Percentiles rank a stretch among this genome's conserved stretches.
Conservation (phyloP, 805 yeast genomes). For the Pichia cephalocereana region DNA sequence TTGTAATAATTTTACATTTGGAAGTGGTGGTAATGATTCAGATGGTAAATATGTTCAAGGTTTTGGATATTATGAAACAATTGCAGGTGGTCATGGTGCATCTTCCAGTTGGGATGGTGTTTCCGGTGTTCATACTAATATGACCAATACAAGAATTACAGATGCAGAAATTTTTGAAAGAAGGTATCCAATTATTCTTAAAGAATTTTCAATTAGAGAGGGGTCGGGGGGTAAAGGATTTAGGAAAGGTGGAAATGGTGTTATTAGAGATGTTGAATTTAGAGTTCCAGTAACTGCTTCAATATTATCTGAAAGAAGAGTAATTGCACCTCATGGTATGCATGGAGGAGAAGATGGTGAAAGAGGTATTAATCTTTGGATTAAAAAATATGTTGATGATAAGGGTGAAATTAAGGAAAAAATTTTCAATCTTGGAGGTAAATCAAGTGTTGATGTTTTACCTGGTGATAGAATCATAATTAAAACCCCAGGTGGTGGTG, state of each 20-base stretch:
- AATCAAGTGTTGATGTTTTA: conserved; percentile 46
- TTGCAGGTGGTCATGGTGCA: conserved; percentile 95
- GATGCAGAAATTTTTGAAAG: conserved; percentile 86
- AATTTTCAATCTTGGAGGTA: conserved; percentile 56
- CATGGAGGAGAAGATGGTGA: conserved; percentile 72
- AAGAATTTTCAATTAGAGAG: conserved; percentile 58
- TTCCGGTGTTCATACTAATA: conserved; percentile 86
- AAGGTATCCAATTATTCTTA: conserved; percentile 74
- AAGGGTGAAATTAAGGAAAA: conserved; percentile 26
- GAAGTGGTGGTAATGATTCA: conserved; percentile 56
- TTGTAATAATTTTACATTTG: conserved; percentile 90
- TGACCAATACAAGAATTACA: conserved; percentile 89
- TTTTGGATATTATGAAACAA: conserved; percentile 89
- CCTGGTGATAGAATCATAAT: conserved; percentile 62
- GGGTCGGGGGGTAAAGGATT: conserved; percentile 78
- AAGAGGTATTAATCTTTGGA: conserved; percentile 60
- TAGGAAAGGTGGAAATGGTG: conserved; percentile 78
- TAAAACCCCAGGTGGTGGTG: conserved; percentile 83
- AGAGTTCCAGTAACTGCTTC: conserved; percentile 64
- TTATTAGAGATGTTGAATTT: conserved; percentile 77
- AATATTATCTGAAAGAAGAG: conserved; percentile 78
- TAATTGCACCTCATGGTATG: conserved; percentile 78
- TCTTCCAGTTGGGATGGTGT: conserved; percentile 76
- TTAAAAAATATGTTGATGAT: conserved; percentile 20
- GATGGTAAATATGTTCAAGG: conserved; percentile 47